Evolutionary conservation across 2,329 filamentous ascomycete species (phyloP).

Genomic region (Hymenoscyphus repandus): DNA sequence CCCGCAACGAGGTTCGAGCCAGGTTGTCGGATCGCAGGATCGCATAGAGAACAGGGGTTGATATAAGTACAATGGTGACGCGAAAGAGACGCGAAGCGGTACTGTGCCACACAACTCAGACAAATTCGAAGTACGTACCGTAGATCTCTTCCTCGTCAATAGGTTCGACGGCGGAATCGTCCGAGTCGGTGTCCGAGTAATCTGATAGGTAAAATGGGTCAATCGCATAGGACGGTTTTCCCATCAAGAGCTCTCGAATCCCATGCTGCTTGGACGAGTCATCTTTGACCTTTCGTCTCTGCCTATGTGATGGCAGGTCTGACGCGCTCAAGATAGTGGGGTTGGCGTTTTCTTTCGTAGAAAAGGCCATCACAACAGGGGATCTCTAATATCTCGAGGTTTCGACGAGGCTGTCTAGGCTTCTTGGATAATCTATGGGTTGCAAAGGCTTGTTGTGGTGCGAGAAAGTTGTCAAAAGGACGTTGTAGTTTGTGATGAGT

Average conservation of each 20-base stretch:
- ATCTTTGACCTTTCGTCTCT: constrained; percentile 44
- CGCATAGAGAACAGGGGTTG: too few relatives aligned
- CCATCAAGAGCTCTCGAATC: constrained; percentile 26
- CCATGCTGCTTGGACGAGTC: constrained; percentile 32
- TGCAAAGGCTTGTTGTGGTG: too few relatives aligned
- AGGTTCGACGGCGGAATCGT: constrained; percentile 64
- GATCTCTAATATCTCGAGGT: neutral
- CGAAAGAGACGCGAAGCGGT: too few relatives aligned
- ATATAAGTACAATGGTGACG: too few relatives aligned
- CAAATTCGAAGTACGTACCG: constrained; percentile 44
- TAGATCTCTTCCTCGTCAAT: constrained; percentile 98
- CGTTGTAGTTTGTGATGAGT: too few relatives aligned
- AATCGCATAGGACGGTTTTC: constrained; percentile 26
- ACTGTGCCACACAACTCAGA: too few relatives aligned
- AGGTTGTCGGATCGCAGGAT: neutral
- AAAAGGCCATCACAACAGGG: constrained; percentile 8
- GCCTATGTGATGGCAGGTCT: constrained; percentile 77
- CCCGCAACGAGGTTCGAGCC: neutral
- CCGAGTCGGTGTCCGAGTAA: constrained; percentile 33
- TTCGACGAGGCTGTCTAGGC: too few relatives aligned
- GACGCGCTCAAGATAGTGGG: constrained; percentile 85
- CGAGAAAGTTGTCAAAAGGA: too few relatives aligned
- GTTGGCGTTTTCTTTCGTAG: constrained; percentile 68
- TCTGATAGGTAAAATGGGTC: constrained; percentile 33
- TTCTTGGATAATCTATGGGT: too few relatives aligned